These are phyloP conservation scores for Leccinum barrowsii DNA, from an alignment of 768 basidiomycete species.

Conservation along the genomic window DNA sequence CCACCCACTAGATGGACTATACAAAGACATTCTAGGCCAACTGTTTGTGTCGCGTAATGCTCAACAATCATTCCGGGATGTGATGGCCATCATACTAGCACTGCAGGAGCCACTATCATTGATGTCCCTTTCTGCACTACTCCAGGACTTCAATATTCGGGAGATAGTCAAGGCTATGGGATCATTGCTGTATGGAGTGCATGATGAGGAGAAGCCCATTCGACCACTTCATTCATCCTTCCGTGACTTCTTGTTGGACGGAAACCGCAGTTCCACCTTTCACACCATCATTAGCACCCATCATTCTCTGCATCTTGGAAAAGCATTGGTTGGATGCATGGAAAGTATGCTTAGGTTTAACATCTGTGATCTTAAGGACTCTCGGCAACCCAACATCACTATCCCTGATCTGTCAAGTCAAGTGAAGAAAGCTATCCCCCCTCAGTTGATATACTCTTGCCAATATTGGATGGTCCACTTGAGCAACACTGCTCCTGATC, in stretches of 20 bases:
- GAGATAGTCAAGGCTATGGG: not conserved
- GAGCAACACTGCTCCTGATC: too few relatives aligned
- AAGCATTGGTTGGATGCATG: conserved; percentile 3
- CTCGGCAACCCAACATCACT: not conserved
- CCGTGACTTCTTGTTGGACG: not conserved
- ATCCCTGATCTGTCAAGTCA: not conserved
- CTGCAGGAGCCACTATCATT: not conserved
- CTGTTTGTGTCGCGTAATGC: too few relatives aligned
- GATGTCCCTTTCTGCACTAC: not conserved
- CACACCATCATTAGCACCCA: not conserved
- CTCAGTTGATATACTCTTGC: too few relatives aligned
- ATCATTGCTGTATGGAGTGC: not conserved
- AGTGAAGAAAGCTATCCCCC: not conserved
- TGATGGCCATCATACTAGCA: not conserved
- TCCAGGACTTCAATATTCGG: not conserved
- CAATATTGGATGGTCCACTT: too few relatives aligned
- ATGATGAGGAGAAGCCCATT: not conserved
- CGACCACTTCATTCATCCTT: conserved; percentile 1
- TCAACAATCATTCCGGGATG: not conserved
- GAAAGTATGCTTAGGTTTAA: conserved; percentile 1
- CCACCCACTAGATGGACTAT: not conserved
- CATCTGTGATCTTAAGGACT: not conserved
- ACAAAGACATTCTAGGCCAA: not conserved
- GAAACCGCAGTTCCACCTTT: not conserved
- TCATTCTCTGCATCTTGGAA: not conserved